Conservation (phyloP, 179 eudicot genomes). For the Gypsophila paniculata region DNA sequence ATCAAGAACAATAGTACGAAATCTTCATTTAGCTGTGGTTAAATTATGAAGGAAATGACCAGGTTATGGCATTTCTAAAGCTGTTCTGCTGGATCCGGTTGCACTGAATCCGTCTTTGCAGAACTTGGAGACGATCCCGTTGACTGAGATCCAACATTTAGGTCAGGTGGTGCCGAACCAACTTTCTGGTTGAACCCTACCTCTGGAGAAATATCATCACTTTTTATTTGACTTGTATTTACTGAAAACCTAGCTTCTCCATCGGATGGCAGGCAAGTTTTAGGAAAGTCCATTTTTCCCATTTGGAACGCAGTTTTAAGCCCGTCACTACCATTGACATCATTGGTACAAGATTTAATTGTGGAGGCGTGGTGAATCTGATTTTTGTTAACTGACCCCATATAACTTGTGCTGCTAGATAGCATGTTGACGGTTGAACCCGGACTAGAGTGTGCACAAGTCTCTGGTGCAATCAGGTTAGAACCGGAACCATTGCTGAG, state of each 20-base stretch:
- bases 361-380: slow-evolving; percentile 21
- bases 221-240: slow-evolving; percentile 9
- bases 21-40: slow-evolving; percentile 17
- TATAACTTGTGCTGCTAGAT: slow-evolving; percentile 13
- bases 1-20: slow-evolving; percentile 23
- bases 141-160: slow-evolving; percentile 31
- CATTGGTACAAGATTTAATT: too few species aligned
- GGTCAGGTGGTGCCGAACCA: slow-evolving; percentile 30
- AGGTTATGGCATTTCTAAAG: slow-evolving; percentile 14
- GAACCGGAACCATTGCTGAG: slow-evolving; percentile 20
- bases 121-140: slow-evolving; percentile 29
- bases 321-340: too few species aligned
- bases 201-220: slow-evolving; percentile 15
- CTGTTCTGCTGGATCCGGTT: slow-evolving; percentile 37
- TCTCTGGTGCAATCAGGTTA: slow-evolving; percentile 21
- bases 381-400: slow-evolving; percentile 10
- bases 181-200: slow-evolving; percentile 14
- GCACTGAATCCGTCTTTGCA: slow-evolving; percentile 26
- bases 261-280: slow-evolving; percentile 15
- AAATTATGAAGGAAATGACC: slow-evolving; percentile 16
- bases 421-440: slow-evolving; percentile 14
- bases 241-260: slow-evolving; percentile 19
- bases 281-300: slow-evolving; percentile 25
- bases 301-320: too few species aligned
- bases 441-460: slow-evolving; percentile 13